Evolutionary conservation across 2,329 filamentous ascomycete species (phyloP).

Genomic region (Pezicula carpinea): DNA sequence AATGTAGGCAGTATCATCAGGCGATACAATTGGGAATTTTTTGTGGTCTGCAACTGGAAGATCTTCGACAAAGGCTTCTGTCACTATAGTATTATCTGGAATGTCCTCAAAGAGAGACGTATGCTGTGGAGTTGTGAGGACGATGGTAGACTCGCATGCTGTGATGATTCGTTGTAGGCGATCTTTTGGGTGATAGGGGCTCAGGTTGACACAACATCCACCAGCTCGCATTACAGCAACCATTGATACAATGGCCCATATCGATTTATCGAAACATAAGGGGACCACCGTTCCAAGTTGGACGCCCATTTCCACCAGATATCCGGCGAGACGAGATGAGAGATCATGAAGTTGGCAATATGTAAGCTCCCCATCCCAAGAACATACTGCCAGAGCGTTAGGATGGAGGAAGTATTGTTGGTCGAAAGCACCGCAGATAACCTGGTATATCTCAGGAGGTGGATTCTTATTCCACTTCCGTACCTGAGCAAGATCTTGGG

Average conservation of each 20-base stretch:
- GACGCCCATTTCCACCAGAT: conserved; percentile 8
- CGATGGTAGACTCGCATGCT: not conserved
- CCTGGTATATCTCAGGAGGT: too few species aligned
- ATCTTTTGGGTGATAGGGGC: conserved; percentile 3
- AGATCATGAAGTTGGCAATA: conserved; percentile 19
- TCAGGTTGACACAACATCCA: conserved; percentile 21
- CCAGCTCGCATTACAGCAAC: conserved; percentile 19
- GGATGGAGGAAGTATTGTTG: conserved; percentile 5
- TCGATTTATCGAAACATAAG: conserved; percentile 17
- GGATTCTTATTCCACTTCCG: too few species aligned
- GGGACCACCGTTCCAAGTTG: conserved; percentile 6
- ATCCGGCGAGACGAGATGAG: conserved; percentile 18
- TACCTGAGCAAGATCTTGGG: too few species aligned
- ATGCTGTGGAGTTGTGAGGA: too few species aligned
- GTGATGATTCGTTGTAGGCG: not conserved
- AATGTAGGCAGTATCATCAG: too few species aligned
- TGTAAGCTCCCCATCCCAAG: conserved; percentile 21
- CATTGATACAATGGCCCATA: conserved; percentile 16
- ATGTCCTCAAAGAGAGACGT: too few species aligned
- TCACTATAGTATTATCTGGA: too few species aligned
- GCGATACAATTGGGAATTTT: too few species aligned
- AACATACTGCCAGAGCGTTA: conserved; percentile 16
- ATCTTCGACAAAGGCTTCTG: too few species aligned
- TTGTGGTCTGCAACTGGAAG: too few species aligned
- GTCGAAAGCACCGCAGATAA: too few species aligned